A percentile compares a stretch with the other conserved stretches of the same genome.
Evolutionary conservation across 176 grass and related monocot species (phyloP).

Genomic region (Hyparrhenia diplandra): DNA sequence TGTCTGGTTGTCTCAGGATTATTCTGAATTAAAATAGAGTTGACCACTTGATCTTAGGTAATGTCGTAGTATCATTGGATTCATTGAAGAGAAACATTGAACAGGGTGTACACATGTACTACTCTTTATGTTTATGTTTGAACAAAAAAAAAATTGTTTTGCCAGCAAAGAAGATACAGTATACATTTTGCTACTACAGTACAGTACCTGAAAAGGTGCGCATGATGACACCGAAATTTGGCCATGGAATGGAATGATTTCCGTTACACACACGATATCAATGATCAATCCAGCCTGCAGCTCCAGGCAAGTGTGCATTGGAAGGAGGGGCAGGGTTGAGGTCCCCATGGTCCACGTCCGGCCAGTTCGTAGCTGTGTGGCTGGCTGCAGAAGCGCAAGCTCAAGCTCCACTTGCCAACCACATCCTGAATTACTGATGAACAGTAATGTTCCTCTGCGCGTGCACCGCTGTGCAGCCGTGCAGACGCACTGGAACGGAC

Average conservation of each 20-base stretch:
- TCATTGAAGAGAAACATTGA: not conserved
- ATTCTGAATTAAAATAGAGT: not conserved
- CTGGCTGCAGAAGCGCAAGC: not conserved
- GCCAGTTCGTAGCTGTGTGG: too few relatives aligned
- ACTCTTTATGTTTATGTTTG: not conserved
- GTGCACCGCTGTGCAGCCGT: not conserved
- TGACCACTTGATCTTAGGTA: not conserved
- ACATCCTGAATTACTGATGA: not conserved
- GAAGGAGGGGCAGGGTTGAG: not conserved
- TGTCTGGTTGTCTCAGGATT: not conserved
- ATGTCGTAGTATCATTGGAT: not conserved
- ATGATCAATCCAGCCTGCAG: conserved; percentile 9
- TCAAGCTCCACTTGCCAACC: not conserved
- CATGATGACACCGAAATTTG: not conserved
- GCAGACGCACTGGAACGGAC: not conserved
- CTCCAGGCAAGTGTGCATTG: conserved; percentile 8
- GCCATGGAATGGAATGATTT: not conserved
- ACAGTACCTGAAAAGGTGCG: not conserved
- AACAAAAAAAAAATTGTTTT: not conserved
- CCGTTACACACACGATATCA: not conserved
- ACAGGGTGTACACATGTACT: too few relatives aligned
- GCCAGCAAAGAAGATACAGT: not conserved
- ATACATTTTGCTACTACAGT: not conserved
- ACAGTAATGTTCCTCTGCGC: not conserved
- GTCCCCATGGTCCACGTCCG: not conserved